Percentiles rank a stretch among this genome's conserved stretches.
Evolutionary conservation across 768 basidiomycete species (phyloP).

Genomic region (Trametes cinnabarina): DNA sequence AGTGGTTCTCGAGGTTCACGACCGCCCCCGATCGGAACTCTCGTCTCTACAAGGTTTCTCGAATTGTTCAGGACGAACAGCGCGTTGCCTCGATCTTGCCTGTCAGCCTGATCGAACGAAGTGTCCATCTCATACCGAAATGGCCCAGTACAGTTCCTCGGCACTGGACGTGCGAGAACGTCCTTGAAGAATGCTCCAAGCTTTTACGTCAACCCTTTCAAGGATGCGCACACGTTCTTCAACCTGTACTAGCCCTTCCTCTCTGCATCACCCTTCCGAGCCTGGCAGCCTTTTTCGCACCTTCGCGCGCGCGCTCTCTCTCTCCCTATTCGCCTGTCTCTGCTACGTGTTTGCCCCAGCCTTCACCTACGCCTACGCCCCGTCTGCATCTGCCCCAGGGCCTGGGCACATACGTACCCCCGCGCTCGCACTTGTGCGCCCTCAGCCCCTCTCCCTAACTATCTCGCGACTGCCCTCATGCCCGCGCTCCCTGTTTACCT

Average conservation of each 20-base stretch:
- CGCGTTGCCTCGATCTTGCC: conserved; percentile 25
- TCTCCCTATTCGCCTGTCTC: too few relatives aligned
- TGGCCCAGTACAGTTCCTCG: conserved; percentile 30
- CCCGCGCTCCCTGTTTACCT: too few relatives aligned
- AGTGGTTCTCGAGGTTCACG: conserved; percentile 14
- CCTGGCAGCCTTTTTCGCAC: too few relatives aligned
- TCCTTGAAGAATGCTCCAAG: conserved; percentile 28
- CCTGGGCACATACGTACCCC: too few relatives aligned
- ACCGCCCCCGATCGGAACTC: conserved; percentile 19
- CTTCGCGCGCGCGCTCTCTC: too few relatives aligned
- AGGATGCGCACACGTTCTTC: conserved; percentile 29
- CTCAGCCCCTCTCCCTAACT: too few relatives aligned
- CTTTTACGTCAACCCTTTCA: conserved; percentile 35
- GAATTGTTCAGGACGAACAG: neutral
- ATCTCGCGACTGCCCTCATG: too few relatives aligned
- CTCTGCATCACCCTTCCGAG: too few relatives aligned
- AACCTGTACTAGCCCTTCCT: conserved; percentile 9
- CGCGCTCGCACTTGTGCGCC: too few relatives aligned
- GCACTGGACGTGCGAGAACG: conserved; percentile 31
- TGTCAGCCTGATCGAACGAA: conserved; percentile 21
- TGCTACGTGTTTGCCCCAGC: too few relatives aligned
- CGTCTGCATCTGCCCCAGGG: too few relatives aligned
- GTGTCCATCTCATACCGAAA: conserved; percentile 33
- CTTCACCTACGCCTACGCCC: too few relatives aligned
- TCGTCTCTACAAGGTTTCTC: conserved; percentile 27